phyloP scores from a whole-genome alignment of 768 basidiomycete species.

The Tricholoma bakamatsutake region DNA sequence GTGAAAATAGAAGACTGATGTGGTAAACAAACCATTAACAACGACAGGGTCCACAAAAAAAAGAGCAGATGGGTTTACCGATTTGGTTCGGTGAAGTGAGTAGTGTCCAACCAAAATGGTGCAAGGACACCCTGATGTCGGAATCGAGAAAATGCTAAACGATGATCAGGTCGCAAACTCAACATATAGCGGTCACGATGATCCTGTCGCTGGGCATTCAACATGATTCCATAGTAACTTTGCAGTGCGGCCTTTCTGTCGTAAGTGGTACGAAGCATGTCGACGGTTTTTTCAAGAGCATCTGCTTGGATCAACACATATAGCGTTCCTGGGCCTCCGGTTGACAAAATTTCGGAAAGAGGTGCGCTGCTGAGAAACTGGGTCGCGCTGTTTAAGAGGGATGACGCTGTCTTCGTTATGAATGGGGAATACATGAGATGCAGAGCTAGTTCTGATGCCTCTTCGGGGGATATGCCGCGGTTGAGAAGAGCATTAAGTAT shows the following conservation, averaged over 20 bases:
- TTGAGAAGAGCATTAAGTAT: constrained; percentile 22
- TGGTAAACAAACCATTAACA: not conserved
- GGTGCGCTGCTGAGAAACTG: constrained; percentile 14
- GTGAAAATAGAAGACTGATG: constrained; percentile 31
- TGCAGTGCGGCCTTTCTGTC: constrained; percentile 15
- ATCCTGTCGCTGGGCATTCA: constrained; percentile 29
- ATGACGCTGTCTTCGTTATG: constrained; percentile 19
- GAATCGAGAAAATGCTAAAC: constrained; percentile 23
- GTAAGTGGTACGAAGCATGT: constrained; percentile 22
- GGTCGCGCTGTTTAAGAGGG: constrained; percentile 20
- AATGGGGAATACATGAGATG: constrained; percentile 31
- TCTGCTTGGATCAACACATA: constrained; percentile 10
- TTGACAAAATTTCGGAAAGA: constrained; percentile 13
- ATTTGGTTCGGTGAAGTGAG: constrained; percentile 25
- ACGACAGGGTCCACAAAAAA: not conserved
- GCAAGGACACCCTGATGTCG: constrained; percentile 24
- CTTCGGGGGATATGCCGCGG: constrained; percentile 16
- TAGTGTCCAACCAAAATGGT: constrained; percentile 22
- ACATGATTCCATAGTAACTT: constrained; percentile 24
- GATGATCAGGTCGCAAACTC: constrained; percentile 29
- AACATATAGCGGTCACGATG: constrained; percentile 30
- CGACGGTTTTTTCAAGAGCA: constrained; percentile 14
- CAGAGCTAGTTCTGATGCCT: constrained; percentile 25
- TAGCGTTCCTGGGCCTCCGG: constrained; percentile 20
- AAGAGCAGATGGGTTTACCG: constrained; percentile 11